Percentiles rank a stretch among this genome's conserved stretches.
Conservation (phyloP, 768 basidiomycete species). For the Dioszegia hungarica region DNA sequence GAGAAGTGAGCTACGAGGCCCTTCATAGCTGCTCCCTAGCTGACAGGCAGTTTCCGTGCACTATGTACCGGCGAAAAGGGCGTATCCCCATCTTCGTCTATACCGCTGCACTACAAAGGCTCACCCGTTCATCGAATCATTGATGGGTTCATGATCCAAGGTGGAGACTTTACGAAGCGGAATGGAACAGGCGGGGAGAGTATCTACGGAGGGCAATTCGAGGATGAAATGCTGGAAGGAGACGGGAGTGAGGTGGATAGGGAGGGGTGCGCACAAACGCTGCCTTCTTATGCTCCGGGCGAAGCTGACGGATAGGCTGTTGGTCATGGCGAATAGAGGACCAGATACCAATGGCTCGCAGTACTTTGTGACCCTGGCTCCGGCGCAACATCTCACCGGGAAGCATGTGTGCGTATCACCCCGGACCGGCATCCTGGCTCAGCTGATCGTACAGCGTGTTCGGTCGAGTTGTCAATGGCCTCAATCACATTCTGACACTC, state of each 20-base stretch:
- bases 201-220: slow-evolving; percentile 56
- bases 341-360: slow-evolving; percentile 81
- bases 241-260: slow-evolving; percentile 51
- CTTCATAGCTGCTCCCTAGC: slow-evolving; percentile 58
- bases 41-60: slow-evolving; percentile 65
- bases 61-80: slow-evolving; percentile 85
- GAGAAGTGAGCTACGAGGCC: slow-evolving; percentile 62
- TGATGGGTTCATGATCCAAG: slow-evolving; percentile 63
- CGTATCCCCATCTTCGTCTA: slow-evolving; percentile 58
- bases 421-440: background rate
- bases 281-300: background rate
- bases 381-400: slow-evolving; percentile 55
- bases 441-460: slow-evolving; percentile 34
- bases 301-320: slow-evolving; percentile 51
- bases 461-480: slow-evolving; percentile 47
- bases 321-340: slow-evolving; percentile 78
- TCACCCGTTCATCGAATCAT: slow-evolving; percentile 74
- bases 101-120: slow-evolving; percentile 77
- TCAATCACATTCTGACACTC: slow-evolving; percentile 57
- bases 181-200: slow-evolving; percentile 50
- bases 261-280: slow-evolving; percentile 54
- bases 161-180: slow-evolving; percentile 70
- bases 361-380: slow-evolving; percentile 76
- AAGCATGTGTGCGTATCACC: slow-evolving; percentile 44
- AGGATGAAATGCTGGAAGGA: slow-evolving; percentile 68